Evolutionary conservation across 495 filamentous ascomycete species (phyloP), one percentile per base, ranked within the genome.

Genomic region (Xylaria curta): DNA sequence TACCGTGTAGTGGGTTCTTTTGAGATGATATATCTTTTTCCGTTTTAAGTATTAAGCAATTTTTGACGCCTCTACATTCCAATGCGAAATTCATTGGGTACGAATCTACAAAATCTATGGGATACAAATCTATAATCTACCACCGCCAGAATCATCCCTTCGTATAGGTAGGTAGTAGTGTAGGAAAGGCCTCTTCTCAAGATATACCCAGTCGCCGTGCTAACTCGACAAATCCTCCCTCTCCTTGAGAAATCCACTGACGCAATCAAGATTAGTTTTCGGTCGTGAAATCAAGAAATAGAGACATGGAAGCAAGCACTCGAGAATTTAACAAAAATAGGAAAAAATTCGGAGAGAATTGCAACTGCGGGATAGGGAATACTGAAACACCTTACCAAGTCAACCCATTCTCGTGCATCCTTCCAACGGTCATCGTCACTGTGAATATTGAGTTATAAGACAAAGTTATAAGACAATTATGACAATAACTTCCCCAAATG

Each of bases 381-480:
- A 51, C 36, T 26, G 38, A 61, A 65, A 56, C 26, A 24, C 4
- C 69, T 46, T 58, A 71, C 69, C 69, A 71, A 58, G 47, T 92
- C 89, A 42, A 90, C 90, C 86, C 88, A 93, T 5, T 82, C 84
- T 72, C 86, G 88, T 66, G 82, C 82, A 61, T 85, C 83, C 54
- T 83, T 82, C 75, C 87, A 84, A 12, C 84, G 82, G 38, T 87
- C 81, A 62, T 87, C 79, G 3, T 89, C 88, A 36, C 69, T 71
- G 36, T 13, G 5, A 46, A 58, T 5, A 42, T 31, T 13, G 19
- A 33, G 47, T 71, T 44, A 71, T 61, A 36, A 51, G 56, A 21
- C 36, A 8, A 12, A 38, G 36, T 71, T 44, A 71, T 61, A 47
- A 51, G 56, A 21, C 36, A 8, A 6, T 10, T 21, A 33, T 44